Base-by-base conservation (phyloP, 139 green algal species). In the Chlamydomonas schloesseri region DNA sequence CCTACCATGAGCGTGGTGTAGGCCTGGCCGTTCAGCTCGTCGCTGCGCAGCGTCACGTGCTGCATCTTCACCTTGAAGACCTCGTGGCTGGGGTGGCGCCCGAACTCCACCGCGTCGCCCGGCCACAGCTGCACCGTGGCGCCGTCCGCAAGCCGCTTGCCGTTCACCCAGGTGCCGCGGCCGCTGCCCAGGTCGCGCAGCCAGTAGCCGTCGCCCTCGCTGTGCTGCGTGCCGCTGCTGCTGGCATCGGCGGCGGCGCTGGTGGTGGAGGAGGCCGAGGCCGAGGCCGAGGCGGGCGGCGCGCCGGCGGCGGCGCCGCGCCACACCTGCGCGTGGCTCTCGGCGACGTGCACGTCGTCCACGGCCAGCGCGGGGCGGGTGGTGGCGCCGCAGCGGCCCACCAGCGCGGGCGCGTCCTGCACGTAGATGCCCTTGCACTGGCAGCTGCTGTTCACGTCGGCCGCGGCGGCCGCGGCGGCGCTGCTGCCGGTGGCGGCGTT, bases 81-180 rank as follows among this genome's bases (percentile, higher is more conserved):
- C 75, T 90, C 76, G 28, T 80, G 26, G 50, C 65, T 73, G 5
- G 91, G 89, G 65, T 86, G 62, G 21, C 65, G 31, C 14, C 94
- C 94, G 82, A 97, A 96, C 65, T 90, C 78, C n/a, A 97, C 69
- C 0, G 84, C n/a, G 74, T 97, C 94, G 23, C 89, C 89, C 0
- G 94, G 91, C 50, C 89, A 80, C 79, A 97, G 86, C 65, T 71
- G 73, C 65, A 82, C 46, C 47, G 76, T 83, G 8, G 34, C 15
- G 46, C 84, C 62, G 2, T 79, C 28, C 2, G 62, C 10, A 55
- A 97, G 28, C 23, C 81, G 73, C 33, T 77, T 69, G 28, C 90
- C 93, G 83, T 97, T 97, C 6, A 97, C 50, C 88, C 89, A 98
- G 0, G 95, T 97, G 73, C 93, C 93, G 17, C 26, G 71, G 28